Percentiles rank a stretch among this genome's conserved stretches.
phyloP scores from a whole-genome alignment of 495 filamentous ascomycete genomes.

The Penicillium maclennaniae region DNA sequence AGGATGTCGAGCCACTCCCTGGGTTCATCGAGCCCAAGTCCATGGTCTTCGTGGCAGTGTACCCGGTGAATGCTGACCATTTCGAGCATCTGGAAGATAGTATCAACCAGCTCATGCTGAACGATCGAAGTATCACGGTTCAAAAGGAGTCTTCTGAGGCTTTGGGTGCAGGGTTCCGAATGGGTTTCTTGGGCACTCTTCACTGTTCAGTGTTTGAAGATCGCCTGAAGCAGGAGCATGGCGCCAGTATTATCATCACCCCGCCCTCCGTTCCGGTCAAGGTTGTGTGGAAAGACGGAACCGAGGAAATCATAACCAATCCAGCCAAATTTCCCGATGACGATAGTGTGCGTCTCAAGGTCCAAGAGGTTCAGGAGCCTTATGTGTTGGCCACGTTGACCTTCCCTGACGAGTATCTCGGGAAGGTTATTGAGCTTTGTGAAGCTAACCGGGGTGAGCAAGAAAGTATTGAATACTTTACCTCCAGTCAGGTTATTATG shows the following conservation, averaged over 20 bases:
- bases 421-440: constrained; percentile 91
- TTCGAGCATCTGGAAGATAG: constrained; percentile 88
- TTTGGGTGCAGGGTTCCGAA: constrained; percentile 85
- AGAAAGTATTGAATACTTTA: constrained; percentile 83
- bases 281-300: constrained; percentile 70
- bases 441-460: constrained; percentile 86
- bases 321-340: constrained; percentile 81
- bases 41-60: constrained; percentile 98
- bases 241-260: constrained; percentile 93
- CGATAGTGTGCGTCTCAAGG: constrained; percentile 54
- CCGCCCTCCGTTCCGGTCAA: constrained; percentile 92
- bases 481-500: constrained; percentile 89
- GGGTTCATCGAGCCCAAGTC: constrained; percentile 97
- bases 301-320: constrained; percentile 71
- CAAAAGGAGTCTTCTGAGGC: constrained; percentile 93
- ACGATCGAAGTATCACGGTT: constrained; percentile 90
- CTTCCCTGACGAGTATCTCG: constrained; percentile 87
- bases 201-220: constrained; percentile 99
- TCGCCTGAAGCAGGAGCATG: constrained; percentile 90
- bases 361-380: constrained; percentile 74
- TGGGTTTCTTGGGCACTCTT: constrained; percentile 93
- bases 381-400: constrained; percentile 85
- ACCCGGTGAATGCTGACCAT: constrained; percentile 83
- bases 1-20: constrained; percentile 71
- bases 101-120: constrained; percentile 88